phyloP scores from a whole-genome alignment of 768 basidiomycete genomes.

The Tephrocybe rancida region DNA sequence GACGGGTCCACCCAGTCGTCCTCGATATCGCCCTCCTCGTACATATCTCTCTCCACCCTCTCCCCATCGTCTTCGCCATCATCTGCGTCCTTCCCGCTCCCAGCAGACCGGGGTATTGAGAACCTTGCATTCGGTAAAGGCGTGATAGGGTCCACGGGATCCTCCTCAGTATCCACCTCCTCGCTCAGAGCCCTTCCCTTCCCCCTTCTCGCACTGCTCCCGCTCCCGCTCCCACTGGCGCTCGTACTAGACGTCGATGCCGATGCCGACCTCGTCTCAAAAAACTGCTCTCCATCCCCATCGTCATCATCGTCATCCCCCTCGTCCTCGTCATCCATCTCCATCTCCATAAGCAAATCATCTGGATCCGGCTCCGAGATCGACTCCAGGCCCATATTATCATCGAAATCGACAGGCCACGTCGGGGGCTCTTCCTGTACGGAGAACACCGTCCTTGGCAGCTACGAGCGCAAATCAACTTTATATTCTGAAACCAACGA shows the following conservation, averaged over 20 bases:
- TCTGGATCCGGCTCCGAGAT: too few species aligned
- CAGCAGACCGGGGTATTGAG: conserved; percentile 28
- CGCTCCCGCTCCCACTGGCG: conserved; percentile 26
- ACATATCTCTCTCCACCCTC: conserved; percentile 48
- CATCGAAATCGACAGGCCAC: too few species aligned
- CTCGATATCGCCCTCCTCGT: conserved; percentile 55
- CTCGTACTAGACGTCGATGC: conserved; percentile 44
- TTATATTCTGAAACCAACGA: too few species aligned
- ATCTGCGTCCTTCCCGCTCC: conserved; percentile 26
- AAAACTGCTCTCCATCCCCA: conserved; percentile 49
- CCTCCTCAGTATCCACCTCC: conserved; percentile 73
- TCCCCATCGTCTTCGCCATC: conserved; percentile 35
- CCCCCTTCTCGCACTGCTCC: conserved; percentile 20
- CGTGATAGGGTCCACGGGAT: conserved; percentile 69
- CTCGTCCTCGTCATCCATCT: conserved; percentile 31
- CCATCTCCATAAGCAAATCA: too few species aligned
- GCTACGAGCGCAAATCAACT: too few species aligned
- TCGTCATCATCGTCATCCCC: conserved; percentile 25
- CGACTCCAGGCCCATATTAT: too few species aligned
- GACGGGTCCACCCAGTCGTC: conserved; percentile 75
- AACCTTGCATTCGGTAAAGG: conserved; percentile 56
- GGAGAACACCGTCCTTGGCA: too few species aligned
- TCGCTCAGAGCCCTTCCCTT: conserved; percentile 44
- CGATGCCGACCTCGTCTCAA: conserved; percentile 51
- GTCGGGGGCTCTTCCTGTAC: too few species aligned